Conservation (phyloP, 129 eudicot genomes). For the Solidago caesia region DNA sequence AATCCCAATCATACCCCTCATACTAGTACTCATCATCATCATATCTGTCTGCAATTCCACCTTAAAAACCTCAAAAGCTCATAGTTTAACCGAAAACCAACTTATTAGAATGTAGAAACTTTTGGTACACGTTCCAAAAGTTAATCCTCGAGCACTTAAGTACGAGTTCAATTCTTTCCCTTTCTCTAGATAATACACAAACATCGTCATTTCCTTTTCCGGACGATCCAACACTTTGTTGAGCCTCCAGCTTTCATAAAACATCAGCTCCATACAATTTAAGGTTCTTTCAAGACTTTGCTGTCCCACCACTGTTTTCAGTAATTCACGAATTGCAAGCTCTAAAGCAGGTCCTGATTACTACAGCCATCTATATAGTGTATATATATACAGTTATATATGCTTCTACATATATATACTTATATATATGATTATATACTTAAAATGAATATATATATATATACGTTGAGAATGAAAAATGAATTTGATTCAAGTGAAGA, state of each 20-base stretch:
- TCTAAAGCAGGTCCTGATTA: conserved; percentile 6
- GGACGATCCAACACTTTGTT: conserved; percentile 10
- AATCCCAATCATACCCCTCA: not conserved
- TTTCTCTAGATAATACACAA: not conserved
- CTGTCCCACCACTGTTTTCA: not conserved
- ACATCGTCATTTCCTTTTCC: not conserved
- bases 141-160: conserved; percentile 18
- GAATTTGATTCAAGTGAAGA: too few relatives aligned
- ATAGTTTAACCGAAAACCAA: not conserved
- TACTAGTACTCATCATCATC: not conserved
- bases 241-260: not conserved
- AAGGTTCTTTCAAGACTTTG: conserved; percentile 20
- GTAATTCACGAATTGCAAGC: conserved; percentile 12
- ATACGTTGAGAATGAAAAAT: too few relatives aligned
- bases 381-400: too few relatives aligned
- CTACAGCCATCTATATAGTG: not conserved
- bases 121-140: not conserved
- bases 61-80: conserved; percentile 15
- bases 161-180: conserved; percentile 21
- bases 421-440: too few relatives aligned
- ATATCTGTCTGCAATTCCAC: not conserved
- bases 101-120: conserved; percentile 7
- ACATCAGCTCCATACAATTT: not conserved
- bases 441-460: too few relatives aligned
- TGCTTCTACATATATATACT: too few relatives aligned